Evolutionary conservation across 2,329 filamentous ascomycete genomes (phyloP).

Genomic region (Ascochyta viciae-villosae): DNA sequence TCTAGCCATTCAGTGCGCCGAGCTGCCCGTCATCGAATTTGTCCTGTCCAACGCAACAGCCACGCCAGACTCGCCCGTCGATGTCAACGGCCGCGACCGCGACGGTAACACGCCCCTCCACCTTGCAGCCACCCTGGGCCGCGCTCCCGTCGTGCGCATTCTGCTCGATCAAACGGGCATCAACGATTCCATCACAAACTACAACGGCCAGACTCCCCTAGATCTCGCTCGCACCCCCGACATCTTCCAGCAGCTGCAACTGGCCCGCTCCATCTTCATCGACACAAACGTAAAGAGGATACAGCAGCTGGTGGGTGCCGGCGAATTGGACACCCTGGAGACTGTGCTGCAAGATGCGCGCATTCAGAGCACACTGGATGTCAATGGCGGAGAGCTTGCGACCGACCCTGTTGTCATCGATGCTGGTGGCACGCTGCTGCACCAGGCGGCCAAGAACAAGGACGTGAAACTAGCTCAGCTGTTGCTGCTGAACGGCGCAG

Average conservation of each 20-base stretch:
- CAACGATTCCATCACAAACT: slow-evolving; percentile 88
- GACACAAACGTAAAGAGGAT: slow-evolving; percentile 86
- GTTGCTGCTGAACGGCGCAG: slow-evolving; percentile 89
- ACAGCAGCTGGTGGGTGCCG: slow-evolving; percentile 75
- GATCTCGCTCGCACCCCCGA: slow-evolving; percentile 91
- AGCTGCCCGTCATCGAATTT: slow-evolving; percentile 90
- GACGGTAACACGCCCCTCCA: slow-evolving; percentile 96
- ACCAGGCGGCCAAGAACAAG: slow-evolving; percentile 88
- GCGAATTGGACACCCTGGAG: slow-evolving; percentile 80
- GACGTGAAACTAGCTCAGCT: slow-evolving; percentile 89
- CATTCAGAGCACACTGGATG: slow-evolving; percentile 85
- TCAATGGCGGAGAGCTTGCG: slow-evolving; percentile 88
- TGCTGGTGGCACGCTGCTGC: slow-evolving; percentile 87
- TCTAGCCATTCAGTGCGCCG: slow-evolving; percentile 93
- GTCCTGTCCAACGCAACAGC: slow-evolving; percentile 72
- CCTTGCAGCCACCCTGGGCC: slow-evolving; percentile 82
- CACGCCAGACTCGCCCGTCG: slow-evolving; percentile 67
- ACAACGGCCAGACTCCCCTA: slow-evolving; percentile 81
- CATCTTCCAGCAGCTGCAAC: slow-evolving; percentile 93
- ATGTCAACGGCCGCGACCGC: slow-evolving; percentile 88
- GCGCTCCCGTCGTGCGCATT: slow-evolving; percentile 79
- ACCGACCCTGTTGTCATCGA: slow-evolving; percentile 80
- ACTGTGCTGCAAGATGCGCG: slow-evolving; percentile 82
- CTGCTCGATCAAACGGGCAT: slow-evolving; percentile 82
- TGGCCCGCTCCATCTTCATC: slow-evolving; percentile 86